Evolutionary conservation across 78 protist species (phyloP), one percentile per base, ranked within the genome.

Genomic region (Dictyostelium brefeldianum): DNA sequence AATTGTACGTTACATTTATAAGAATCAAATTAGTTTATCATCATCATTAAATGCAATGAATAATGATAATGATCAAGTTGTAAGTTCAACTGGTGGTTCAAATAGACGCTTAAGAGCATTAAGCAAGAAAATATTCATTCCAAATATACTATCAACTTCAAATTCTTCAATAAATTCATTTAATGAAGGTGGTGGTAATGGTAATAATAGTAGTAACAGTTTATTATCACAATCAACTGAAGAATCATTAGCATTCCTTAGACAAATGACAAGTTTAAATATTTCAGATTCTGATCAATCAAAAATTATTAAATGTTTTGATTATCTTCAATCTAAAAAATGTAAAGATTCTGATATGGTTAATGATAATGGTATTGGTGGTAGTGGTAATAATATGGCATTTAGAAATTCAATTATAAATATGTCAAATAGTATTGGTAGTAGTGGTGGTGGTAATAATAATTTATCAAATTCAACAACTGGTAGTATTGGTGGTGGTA

Each of bases 261-360:
- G 41, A 22, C 73, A 78, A 56, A 51, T 87, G 71, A 77, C 56
- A 11, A 64, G 70, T 20, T 18, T 87, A 18, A 59, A 48, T 17
- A 87, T 87, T 0, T 25, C 78, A 15, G 84, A 77, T 17, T 5
- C 22, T 15, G 93, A 87, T 17, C 93, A 87, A 74, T 17, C 12
- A 9, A 87, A 87, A 29, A 78, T 87, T 22, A 5, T 87, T 3
- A 87, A 87, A 70, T 75, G 73, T 11, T 77, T 87, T 25, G 93
- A 87, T 25, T 87, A 87, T 36, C 57, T 87, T 17, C 73, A 41
- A 4, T 20, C 41, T 12, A 87, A 77, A 53, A 87, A 87, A 51
- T 87, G 31, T 71, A 87, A 87, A 51, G 65, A 59, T 31, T 53
- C 41, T 9, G 93, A 87, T 3, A 47, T 5, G 14, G 20, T 7